Evolutionary conservation across 2,329 filamentous ascomycete genomes (phyloP).

Genomic region (Cladosporium austrohemisphaericum): DNA sequence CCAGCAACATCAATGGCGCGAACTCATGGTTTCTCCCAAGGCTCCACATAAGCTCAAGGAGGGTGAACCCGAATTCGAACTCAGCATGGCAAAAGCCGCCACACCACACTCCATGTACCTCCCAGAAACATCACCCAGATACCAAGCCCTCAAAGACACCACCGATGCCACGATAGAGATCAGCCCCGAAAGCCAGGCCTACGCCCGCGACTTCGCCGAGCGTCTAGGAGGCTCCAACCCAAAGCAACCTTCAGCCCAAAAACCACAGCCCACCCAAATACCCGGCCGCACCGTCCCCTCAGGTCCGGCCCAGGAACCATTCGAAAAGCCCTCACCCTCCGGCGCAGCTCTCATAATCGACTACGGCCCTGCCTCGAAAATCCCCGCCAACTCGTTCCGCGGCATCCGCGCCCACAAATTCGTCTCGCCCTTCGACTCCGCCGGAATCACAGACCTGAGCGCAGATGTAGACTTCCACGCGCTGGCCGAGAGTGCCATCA

Average conservation of each 20-base stretch:
- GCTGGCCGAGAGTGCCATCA: slow-evolving; percentile 74
- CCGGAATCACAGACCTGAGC: slow-evolving; percentile 81
- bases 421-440: slow-evolving; percentile 73
- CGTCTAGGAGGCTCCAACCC: slow-evolving; percentile 68
- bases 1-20: slow-evolving; percentile 67
- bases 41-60: slow-evolving; percentile 51
- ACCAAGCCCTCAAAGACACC: slow-evolving; percentile 66
- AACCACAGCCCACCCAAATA: slow-evolving; percentile 21
- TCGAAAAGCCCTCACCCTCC: slow-evolving; percentile 59
- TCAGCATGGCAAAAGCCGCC: slow-evolving; percentile 68
- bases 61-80: slow-evolving; percentile 72
- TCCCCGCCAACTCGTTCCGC: slow-evolving; percentile 85
- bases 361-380: slow-evolving; percentile 75
- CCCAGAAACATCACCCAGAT: slow-evolving; percentile 75
- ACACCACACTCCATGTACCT: slow-evolving; percentile 84
- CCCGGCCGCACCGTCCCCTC: slow-evolving; percentile 22
- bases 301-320: slow-evolving; percentile 28
- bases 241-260: slow-evolving; percentile 17
- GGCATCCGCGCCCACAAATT: slow-evolving; percentile 75
- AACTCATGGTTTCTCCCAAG: slow-evolving; percentile 69
- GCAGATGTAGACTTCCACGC: slow-evolving; percentile 92
- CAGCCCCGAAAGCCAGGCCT: slow-evolving; percentile 79
- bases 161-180: slow-evolving; percentile 77
- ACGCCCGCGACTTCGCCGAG: slow-evolving; percentile 73
- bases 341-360: slow-evolving; percentile 94